A percentile compares a stretch with the other conserved stretches of the same genome.
These are phyloP conservation scores for Moesziomyces globuligerus DNA, from an alignment of 1,284 basidiomycete genomes.

Conservation along the genomic window DNA sequence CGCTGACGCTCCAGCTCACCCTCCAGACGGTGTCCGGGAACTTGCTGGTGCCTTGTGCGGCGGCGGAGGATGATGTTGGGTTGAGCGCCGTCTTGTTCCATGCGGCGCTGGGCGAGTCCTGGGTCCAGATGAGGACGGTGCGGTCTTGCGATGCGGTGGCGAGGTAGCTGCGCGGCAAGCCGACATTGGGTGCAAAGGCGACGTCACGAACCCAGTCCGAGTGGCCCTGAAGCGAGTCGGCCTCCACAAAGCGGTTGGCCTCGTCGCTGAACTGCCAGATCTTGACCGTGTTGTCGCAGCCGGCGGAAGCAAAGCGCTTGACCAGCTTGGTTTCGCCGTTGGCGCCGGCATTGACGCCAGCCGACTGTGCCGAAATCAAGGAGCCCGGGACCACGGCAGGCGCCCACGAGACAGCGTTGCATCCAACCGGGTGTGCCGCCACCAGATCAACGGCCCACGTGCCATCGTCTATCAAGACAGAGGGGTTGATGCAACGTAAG, in stretches of 20 bases:
- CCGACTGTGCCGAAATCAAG: conserved; percentile 63
- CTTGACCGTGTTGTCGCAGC: conserved; percentile 94
- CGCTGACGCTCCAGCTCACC: conserved; percentile 94
- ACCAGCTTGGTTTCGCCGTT: conserved; percentile 41
- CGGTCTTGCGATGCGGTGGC: conserved; percentile 89
- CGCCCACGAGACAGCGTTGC: conserved; percentile 97
- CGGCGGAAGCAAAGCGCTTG: conserved; percentile 83
- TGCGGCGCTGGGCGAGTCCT: conserved; percentile 78
- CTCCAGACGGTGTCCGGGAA: conserved; percentile 79
- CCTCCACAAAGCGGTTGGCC: conserved; percentile 59
- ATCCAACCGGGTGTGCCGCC: conserved; percentile 93
- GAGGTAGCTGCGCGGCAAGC: conserved; percentile 90
- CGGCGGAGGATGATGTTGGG: conserved; percentile 70
- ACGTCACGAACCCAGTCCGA: conserved; percentile 98
- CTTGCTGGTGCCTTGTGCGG: conserved; percentile 38
- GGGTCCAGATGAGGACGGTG: conserved; percentile 94
- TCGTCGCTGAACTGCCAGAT: conserved; percentile 82
- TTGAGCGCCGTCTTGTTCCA: conserved; percentile 90
- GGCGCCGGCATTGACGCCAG: conserved; percentile 65
- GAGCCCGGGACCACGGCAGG: conserved; percentile 88
- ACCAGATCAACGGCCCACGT: conserved; percentile 96
- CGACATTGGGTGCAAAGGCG: conserved; percentile 96
- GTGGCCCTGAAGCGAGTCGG: conserved; percentile 71
- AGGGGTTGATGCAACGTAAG: not conserved
- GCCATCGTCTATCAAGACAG: conserved; percentile 79